phyloP scores from a whole-genome alignment of 2,329 filamentous ascomycete genomes.

The Trichophyton equinum region DNA sequence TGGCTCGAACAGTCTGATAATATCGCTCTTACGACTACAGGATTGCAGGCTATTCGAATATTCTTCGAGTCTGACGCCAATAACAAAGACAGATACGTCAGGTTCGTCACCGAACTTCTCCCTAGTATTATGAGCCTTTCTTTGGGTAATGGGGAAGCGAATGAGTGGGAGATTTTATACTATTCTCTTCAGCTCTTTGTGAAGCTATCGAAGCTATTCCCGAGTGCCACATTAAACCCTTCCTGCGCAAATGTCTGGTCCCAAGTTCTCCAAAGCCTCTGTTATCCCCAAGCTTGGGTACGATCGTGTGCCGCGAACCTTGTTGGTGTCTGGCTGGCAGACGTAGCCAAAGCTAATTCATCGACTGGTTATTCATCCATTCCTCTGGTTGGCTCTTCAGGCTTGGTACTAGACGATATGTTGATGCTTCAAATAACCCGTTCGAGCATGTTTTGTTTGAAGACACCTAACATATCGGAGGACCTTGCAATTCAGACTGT shows the following conservation, averaged over 20 bases:
- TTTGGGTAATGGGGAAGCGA: conserved; percentile 39
- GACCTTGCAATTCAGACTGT: conserved; percentile 65
- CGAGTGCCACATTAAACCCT: conserved; percentile 49
- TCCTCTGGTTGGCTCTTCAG: conserved; percentile 56
- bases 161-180: conserved; percentile 58
- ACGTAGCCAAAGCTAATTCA: conserved; percentile 56
- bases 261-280: conserved; percentile 54
- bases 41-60: conserved; percentile 67
- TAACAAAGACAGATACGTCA: conserved; percentile 55
- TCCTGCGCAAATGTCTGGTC: conserved; percentile 57
- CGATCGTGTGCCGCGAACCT: conserved; percentile 66
- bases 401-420: conserved; percentile 52
- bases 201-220: conserved; percentile 55
- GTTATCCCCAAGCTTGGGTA: conserved; percentile 59
- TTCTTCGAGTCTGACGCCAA: conserved; percentile 62
- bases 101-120: conserved; percentile 43
- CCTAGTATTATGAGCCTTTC: conserved; percentile 42
- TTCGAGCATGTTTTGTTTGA: conserved; percentile 48
- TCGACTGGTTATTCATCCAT: conserved; percentile 42
- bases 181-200: conserved; percentile 58
- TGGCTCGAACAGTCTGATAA: conserved; percentile 72
- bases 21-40: conserved; percentile 55
- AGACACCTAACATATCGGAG: conserved; percentile 53
- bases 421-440: conserved; percentile 50
- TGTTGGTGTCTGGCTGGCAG: conserved; percentile 63